Base-by-base conservation (phyloP, 495 filamentous ascomycete species). In the Neurospora tetrasperma region DNA sequence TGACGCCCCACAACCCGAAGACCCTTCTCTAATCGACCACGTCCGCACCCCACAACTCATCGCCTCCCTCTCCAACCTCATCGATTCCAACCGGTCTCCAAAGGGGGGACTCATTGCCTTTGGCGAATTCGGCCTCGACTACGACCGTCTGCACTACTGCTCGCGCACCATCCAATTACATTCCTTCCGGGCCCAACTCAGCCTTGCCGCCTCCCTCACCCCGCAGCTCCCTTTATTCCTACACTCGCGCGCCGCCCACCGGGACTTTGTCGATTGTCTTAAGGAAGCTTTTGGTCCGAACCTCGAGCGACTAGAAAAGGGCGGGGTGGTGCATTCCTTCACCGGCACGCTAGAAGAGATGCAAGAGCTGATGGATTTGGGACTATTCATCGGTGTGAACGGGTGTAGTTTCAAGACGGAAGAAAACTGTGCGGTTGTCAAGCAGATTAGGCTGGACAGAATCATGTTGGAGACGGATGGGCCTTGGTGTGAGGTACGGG, bases 61-160 rank as follows among this genome's bases (percentile, higher is more conserved):
- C 38, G 70, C 85, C 3, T 86, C 90, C 70, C 86, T 98, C 12
- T 82, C 84, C 43, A 79, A 81, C 9, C 83, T 97, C 38, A 80
- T 86, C 70, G 74, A 78, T 31, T 66, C 77, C 12, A 76, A 79
- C 10, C 78, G 80, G n/a, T 8, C 16, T 8, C 6, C 42, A 0
- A 6, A 79, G 80, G 42, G 84, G 82, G 9, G 85, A 80, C 62
- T 85, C 23, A 90, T 93, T 14, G 96, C 96, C 27, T 97, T 98
- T 79, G 96, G 96, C 54, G 96, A 99, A 79, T 93, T 99, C 72
- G 96, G 96, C 10, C 89, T 99, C 2, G 96, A 99, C 82, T 99
- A 98, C 79, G 96, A 99, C 81, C 88, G 96, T 3, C 83, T 99
- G 14, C 90, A 91, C 76, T 89, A 94, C 76, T 92, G 89, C 76